These are phyloP conservation scores for Suhomyces taliae DNA, from an alignment of 1,139 yeast species.

Conservation along the genomic window DNA sequence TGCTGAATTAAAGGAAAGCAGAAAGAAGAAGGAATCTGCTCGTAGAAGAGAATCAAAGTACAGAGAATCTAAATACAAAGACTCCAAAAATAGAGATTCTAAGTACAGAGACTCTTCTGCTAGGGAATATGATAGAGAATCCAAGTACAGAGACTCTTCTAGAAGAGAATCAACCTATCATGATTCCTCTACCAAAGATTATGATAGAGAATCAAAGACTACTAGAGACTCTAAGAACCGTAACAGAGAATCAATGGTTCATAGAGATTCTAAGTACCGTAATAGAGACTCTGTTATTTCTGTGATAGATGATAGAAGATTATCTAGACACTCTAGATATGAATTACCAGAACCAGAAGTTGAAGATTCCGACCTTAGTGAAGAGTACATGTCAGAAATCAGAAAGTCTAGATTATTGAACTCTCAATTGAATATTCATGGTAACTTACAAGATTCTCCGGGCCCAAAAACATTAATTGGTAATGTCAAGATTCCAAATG, in stretches of 20 bases:
- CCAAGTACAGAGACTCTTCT: neutral
- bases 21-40: conserved; percentile 13
- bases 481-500: conserved; percentile 66
- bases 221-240: conserved; percentile 3
- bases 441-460: conserved; percentile 21
- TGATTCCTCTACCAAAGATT: neutral
- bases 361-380: conserved; percentile 42
- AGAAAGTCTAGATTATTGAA: conserved; percentile 45
- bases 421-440: conserved; percentile 41
- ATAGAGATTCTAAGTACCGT: conserved; percentile 12
- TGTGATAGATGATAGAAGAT: conserved; percentile 26
- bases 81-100: conserved; percentile 5
- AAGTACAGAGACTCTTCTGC: neutral
- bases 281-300: conserved; percentile 16
- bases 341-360: conserved; percentile 42
- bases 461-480: conserved; percentile 46
- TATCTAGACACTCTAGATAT: conserved; percentile 21
- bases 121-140: neutral
- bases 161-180: conserved; percentile 4
- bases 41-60: conserved; percentile 24
- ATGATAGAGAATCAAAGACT: neutral
- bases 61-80: conserved; percentile 4
- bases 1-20: conserved; percentile 33
- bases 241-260: conserved; percentile 42
- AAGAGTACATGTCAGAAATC: conserved; percentile 46